phyloP scores from a whole-genome alignment of 2,329 filamentous ascomycete genomes.

The Plenodomus biglobosus region DNA sequence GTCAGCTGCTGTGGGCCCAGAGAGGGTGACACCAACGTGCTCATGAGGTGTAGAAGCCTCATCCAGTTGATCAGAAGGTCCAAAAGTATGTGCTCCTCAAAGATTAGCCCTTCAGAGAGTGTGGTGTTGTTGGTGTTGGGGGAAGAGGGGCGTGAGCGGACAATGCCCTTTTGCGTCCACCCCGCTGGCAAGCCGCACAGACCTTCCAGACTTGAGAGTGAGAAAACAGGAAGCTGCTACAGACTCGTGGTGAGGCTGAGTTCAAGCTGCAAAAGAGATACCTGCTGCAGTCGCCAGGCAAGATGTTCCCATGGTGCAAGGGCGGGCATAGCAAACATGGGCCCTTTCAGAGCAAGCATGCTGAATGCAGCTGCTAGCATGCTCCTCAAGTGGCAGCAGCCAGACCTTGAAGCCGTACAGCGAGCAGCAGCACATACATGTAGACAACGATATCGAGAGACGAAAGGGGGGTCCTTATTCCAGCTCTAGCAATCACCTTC shows the following conservation, averaged over 20 bases:
- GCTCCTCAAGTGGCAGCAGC: neutral
- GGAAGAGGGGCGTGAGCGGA: neutral
- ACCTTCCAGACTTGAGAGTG: neutral
- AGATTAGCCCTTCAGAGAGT: neutral
- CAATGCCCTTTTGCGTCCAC: neutral
- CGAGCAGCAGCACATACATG: neutral
- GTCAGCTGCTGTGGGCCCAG: neutral
- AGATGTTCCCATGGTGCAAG: neutral
- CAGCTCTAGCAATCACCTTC: neutral
- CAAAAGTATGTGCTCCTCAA: neutral
- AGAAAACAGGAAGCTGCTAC: neutral
- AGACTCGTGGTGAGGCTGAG: neutral
- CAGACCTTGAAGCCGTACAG: neutral
- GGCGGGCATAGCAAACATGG: neutral
- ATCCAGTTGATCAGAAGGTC: neutral
- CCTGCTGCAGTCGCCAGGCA: neutral
- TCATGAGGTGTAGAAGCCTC: neutral
- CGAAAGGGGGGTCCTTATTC: neutral
- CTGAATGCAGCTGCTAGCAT: neutral
- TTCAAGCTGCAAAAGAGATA: neutral
- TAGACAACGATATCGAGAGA: neutral
- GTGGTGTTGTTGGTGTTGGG: neutral
- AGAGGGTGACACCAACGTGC: neutral
- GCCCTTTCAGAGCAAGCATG: neutral
- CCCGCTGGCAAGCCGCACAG: constrained; percentile 1